Base-by-base conservation (phyloP, 768 basidiomycete species). In the Multifurca ochricompacta region DNA sequence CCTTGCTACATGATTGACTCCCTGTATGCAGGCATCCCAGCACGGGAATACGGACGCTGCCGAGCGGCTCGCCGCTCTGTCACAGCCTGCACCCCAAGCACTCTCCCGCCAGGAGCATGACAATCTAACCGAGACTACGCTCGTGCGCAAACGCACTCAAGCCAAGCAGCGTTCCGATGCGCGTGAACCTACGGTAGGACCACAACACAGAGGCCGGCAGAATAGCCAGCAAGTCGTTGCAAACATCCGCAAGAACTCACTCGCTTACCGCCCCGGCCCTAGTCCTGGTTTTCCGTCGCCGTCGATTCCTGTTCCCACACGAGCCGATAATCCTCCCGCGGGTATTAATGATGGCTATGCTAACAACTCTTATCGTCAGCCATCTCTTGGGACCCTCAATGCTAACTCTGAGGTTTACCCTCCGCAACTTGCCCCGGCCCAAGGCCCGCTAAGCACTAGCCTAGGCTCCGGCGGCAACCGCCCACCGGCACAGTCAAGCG, bases 71-170 rank as follows among this genome's bases (percentile, higher is more conserved):
- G 65, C 69, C 0, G 93, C 87, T 0, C 74, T 96, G 10, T 75
- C 77, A 0, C 74, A 78, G 35, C 76, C 83, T 0, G 68, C 73
- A 0, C 85, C 86, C 0, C 79, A 79, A 40, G 67, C 80, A 0
- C 75, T 97, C 18, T 86, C 87, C 1, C 74, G 91, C 18, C 74
- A 80, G 51, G 87, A 95, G 59, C 91, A 96, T 70, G 83, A 93
- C 56, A 70, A 70, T 0, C 78, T 89, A 58, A 87, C 91, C 7
- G 85, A 92, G 63, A 71, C 69, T 49, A 91, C 83, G 53, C 81
- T 98, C 41, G 85, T 94, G 7, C 76, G 94, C 1, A 87, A 82
- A 58, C 80, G 91, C 14, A 96, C 92, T 0, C 76, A 65, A 70
- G 93, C 77, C 50, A 79, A 80, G 58, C 72, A 82, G 62, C 73